Base-by-base conservation (phyloP, 495 filamentous ascomycete species). In the Xeromyces bisporus region DNA sequence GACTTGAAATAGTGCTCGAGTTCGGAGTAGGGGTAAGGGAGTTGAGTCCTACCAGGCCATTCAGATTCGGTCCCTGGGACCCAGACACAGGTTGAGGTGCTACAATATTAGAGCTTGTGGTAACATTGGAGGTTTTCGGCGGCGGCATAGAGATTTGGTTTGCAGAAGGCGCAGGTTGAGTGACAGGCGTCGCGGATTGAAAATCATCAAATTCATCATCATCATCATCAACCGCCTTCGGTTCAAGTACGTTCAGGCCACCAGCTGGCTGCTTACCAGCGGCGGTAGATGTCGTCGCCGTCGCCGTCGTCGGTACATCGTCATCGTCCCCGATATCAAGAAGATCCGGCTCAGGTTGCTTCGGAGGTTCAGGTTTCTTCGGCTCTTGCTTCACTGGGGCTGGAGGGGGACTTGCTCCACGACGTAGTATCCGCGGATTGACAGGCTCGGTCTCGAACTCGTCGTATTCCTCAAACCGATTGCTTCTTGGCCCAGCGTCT, bases 151-250 rank as follows among this genome's bases (percentile, higher is more conserved):
- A 42, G 39, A 67, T 64, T 23, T 55, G 48, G 32, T 48, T 58
- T 30, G 9, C 20, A 5, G 61, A 38, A 11, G 59, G 48, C 26
- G 64, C 44, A 15, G 61, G 41, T 28, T 56, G 32, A 14, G 57
- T 32, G 34, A 60, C 40, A 18, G 58, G 43, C 3, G 79, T 64
- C 10, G 91, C 89, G n/a, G 84, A 86, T 53, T 92, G 83, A 67
- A 96, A 96, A 48, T 96, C 91, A 48, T 96, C 89, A 42, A 96
- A 96, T 30, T 96, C 91, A 42, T 97, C 89, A 41, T 97, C 87
- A 37, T 91, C 85, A 41, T 97, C 87, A 37, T 91, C 85, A 10
- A 43, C 60, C 9, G 45, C 50, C 3, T 35, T 53, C 9, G 60
- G 45, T 34, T 66, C 56, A 18, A 80, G 53, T 23, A 74, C 61